A percentile compares a stretch with the other conserved stretches of the same genome.
Evolutionary conservation across 163 green algal genomes (phyloP).

Genomic region (Chlamydomonas reinhardtii): DNA sequence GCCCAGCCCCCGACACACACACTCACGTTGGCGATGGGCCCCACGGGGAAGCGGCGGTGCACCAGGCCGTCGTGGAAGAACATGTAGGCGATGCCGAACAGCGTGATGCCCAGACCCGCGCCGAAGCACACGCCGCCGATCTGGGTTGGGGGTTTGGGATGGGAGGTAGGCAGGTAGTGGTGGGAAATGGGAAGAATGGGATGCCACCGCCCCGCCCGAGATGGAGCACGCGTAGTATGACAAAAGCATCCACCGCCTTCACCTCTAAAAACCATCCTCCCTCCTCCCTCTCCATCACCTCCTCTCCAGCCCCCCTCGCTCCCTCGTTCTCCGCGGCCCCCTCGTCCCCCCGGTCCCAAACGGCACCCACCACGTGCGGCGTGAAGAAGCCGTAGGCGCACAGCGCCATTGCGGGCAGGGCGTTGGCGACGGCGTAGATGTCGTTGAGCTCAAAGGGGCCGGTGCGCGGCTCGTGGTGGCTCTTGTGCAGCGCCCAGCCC

Average conservation of each 20-base stretch:
- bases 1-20: too few relatives aligned
- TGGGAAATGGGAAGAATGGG: too few relatives aligned
- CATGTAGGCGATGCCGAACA: conserved; percentile 98
- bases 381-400: conserved; percentile 94
- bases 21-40: conserved; percentile 79
- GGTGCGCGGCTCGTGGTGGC: conserved; percentile 89
- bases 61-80: conserved; percentile 98
- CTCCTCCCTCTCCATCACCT: too few relatives aligned
- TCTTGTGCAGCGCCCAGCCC: conserved; percentile 91
- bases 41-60: conserved; percentile 84
- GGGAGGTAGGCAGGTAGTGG: too few relatives aligned
- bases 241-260: too few relatives aligned
- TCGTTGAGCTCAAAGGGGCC: conserved; percentile 95
- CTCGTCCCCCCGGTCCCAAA: too few relatives aligned
- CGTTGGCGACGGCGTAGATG: conserved; percentile 96
- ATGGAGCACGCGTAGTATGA: too few relatives aligned
- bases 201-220: too few relatives aligned
- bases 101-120: conserved; percentile 93
- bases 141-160: too few relatives aligned
- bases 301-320: too few relatives aligned
- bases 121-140: conserved; percentile 87
- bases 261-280: too few relatives aligned
- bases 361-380: conserved; percentile 73
- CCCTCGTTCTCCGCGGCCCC: too few relatives aligned
- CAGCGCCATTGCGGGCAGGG: conserved; percentile 91